Evolutionary conservation across 345 rosid genomes (phyloP).

Genomic region (Dovyalis caffra): DNA sequence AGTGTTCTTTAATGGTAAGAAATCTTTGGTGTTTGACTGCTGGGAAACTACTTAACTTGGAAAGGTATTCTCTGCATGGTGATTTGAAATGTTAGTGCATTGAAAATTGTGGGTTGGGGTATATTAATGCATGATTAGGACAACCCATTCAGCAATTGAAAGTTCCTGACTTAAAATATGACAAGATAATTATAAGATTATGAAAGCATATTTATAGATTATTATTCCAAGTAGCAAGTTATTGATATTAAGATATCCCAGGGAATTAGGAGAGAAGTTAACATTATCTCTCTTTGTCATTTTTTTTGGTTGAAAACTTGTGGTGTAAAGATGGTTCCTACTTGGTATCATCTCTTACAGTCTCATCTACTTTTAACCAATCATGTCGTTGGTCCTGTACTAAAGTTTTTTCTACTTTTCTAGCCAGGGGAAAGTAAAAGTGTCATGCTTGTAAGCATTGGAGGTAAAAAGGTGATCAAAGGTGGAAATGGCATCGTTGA

Average conservation of each 20-base stretch:
- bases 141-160: neutral
- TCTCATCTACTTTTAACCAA: conserved; percentile 5
- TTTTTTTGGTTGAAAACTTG: neutral
- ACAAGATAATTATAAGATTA: neutral
- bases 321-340: neutral
- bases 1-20: neutral
- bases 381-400: neutral
- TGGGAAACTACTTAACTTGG: neutral
- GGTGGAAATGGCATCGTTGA: conserved; percentile 85
- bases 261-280: conserved; percentile 2
- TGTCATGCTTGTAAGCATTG: conserved; percentile 76
- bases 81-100: neutral
- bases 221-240: neutral
- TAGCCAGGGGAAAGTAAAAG: conserved; percentile 94
- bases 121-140: neutral
- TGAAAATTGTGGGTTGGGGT: neutral
- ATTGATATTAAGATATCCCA: neutral
- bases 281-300: neutral
- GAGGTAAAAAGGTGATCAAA: conserved; percentile 68
- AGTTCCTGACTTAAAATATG: neutral
- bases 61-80: neutral
- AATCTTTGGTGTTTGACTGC: neutral
- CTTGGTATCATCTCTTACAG: neutral
- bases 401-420: conserved; percentile 27
- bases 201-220: neutral